Base-by-base conservation (phyloP, 2,329 filamentous ascomycete species). In the Epichloe sp. region DNA sequence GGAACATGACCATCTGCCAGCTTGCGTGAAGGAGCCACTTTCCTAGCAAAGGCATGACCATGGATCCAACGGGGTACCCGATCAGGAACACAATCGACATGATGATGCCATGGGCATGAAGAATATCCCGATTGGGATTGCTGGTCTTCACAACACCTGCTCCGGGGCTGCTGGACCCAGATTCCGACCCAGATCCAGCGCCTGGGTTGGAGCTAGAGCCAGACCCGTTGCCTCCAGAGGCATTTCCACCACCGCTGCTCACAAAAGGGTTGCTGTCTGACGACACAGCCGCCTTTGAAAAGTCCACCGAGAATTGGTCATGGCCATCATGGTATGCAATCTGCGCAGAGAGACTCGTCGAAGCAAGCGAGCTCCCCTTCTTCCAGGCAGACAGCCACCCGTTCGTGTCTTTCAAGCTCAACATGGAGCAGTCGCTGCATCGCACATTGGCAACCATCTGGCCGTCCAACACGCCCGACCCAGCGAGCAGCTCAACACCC, bases 381-480 rank as follows among this genome's bases (percentile, higher is more conserved):
- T 68, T 72, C 75, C 77, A 80, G 0, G 77, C 78, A 10, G 70
- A 70, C 51, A 82, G 75, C 76, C 78, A 82, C 42, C 59, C 56
- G 12, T 71, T 65, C 37, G 57, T 56, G 48, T 68, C 68, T 7
- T 60, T 55, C n/a, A 77, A 62, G 46, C 68, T 60, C 52, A 82
- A 63, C 12, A 65, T 60, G 49, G 72, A 60, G 63, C 79, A 82
- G 62, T 76, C 76, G 47, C 67, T 58, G 62, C 79, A 80, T 40
- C 63, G 62, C 44, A 85, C 66, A 57, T 84, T 84, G 56, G 81
- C 82, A 5, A 74, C 69, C 74, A 85, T 82, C 21, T 68, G 65
- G 50, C 66, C 71, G 46, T 67, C 57, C 23, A 62, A 58, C 42
- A 85, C 67, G 38, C 80, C 81, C 44, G 78, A 83, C 47, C 81